Evolutionary conservation across 768 basidiomycete genomes (phyloP), one percentile per base, ranked within the genome.

Genomic region (Dictyophora rubrovolvata): DNA sequence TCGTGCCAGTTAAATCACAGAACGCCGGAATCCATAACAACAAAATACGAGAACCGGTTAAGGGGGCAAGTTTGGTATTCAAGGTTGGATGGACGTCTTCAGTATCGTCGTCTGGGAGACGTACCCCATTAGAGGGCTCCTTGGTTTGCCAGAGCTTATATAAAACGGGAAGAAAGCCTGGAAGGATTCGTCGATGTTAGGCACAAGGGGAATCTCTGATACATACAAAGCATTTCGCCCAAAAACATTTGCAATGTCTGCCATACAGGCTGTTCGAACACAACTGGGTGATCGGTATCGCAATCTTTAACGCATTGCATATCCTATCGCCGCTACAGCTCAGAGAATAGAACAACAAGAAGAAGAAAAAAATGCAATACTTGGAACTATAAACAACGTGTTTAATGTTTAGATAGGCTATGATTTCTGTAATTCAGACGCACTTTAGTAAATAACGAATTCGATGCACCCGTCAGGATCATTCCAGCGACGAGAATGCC

Each of bases 291-390:
- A 37, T 80, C 79, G 63, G 85, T 79, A 51, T 70, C 69, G 70
- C 95, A 98, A 71, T 94, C 89, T 78, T 92, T 92, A 48, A 97
- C 94, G 68, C 95, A 98, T 84, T 96, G 92, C 90, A 96, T 95
- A 70, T 98, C 95, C 85, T 88, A 61, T 28, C 7, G 28, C 28
- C 28, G 7, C 7, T 12, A 18, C 47, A 14, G 60, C 61, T 53
- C 63, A 54, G 60, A 9, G 34, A 20, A n/a, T n/a, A n/a, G 46
- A 14, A 9, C 20, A 17, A n/a, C 42, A 42, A 42, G n/a, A 12
- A 42, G n/a, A 42, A 42, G 4, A 4, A 14, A 12, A 12, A 14
- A 12, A n/a, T 42, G 42, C 42, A 42, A 3, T 42, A 42, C 42
- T 42, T 42, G 42, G 11, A 3, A 42, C 42, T 42, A 42, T 12